Evolutionary conservation across 441 rosid species (phyloP), one percentile per base, ranked within the genome.

Genomic region (Syzygium syzygioides): DNA sequence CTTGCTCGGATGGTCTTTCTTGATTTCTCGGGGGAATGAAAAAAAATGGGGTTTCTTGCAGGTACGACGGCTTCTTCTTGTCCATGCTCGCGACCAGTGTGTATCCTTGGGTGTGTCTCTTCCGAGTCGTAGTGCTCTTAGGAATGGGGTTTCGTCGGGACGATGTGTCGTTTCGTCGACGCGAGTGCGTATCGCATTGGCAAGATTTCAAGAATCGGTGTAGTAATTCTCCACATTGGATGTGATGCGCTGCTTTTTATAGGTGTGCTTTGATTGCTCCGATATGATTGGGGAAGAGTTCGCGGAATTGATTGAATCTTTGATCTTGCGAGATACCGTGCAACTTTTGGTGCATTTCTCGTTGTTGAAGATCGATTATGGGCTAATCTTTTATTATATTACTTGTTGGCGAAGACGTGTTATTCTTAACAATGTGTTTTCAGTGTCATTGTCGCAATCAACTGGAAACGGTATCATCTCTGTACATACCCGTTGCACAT

Each of bases 41-140:
- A 25, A 64, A 25, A 55, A 87, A 60, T 60, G 32, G 88, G 89
- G 87, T 48, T 90, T 90, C 55, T 55, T 92, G 96, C 95, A 98
- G 99, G 99, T 97, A 94, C 88, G 99, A 98, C 94, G 99, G 99
- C 32, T 97, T 98, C 95, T 98, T 98, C 95, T 93, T 98, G 95
- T 97, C 98, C 89, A 98, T 98, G 99, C 95, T 98, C 86, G 99
- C 99, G 14, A 98, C 99, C 57, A 97, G 99, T 87, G 95, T 96
- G 99, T 98, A 97, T 98, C 99, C 98, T 96, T 93, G 89, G 64
- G n/a, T 76, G 30, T 60, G 57, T 55, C 48, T 32, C 15, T 87
- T 32, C 14, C 56, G 18, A 53, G 87, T 50, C 11, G 53, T 62
- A 37, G 28, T 71, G 48, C 80, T 71, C 50, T 23, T 85, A 25